These are phyloP conservation scores for Annulohypoxylon moriforme DNA, from an alignment of 495 filamentous ascomycete species.

Conservation along the genomic window DNA sequence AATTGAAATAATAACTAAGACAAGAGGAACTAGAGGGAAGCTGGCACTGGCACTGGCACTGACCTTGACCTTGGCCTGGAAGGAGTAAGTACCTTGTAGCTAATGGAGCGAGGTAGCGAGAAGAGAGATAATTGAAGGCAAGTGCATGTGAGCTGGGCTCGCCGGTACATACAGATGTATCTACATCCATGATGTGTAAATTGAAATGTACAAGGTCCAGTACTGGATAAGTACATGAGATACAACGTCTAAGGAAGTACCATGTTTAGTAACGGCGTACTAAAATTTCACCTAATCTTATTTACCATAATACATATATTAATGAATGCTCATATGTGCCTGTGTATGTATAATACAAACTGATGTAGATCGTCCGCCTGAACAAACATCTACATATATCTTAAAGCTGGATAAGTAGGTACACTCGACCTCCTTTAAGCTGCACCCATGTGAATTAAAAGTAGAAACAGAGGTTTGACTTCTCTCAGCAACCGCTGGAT, in stretches of 20 bases:
- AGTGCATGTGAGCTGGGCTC: not conserved
- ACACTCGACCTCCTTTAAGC: not conserved
- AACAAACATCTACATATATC: slow-evolving; percentile 19
- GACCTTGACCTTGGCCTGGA: slow-evolving; percentile 7
- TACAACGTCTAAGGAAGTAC: not conserved
- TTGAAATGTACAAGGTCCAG: not conserved
- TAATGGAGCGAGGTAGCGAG: slow-evolving; percentile 6
- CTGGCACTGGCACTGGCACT: not conserved
- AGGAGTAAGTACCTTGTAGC: slow-evolving; percentile 19
- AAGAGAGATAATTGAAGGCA: not conserved
- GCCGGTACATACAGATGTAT: not conserved
- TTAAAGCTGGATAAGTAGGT: not conserved
- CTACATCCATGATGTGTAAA: not conserved
- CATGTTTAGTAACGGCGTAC: not conserved
- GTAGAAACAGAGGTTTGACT: not conserved
- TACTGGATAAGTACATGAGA: not conserved
- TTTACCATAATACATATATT: not conserved
- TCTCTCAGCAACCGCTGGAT: not conserved
- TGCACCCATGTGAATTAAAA: not conserved
- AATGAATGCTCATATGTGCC: not conserved
- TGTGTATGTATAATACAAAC: slow-evolving; percentile 11
- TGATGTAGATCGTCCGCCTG: slow-evolving; percentile 12
- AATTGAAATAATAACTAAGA: slow-evolving; percentile 14
- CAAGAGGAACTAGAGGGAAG: slow-evolving; percentile 20
- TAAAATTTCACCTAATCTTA: slow-evolving; percentile 10